Evolutionary conservation across 805 yeast species (phyloP).

Genomic region (Pichia thaimueangensis): DNA sequence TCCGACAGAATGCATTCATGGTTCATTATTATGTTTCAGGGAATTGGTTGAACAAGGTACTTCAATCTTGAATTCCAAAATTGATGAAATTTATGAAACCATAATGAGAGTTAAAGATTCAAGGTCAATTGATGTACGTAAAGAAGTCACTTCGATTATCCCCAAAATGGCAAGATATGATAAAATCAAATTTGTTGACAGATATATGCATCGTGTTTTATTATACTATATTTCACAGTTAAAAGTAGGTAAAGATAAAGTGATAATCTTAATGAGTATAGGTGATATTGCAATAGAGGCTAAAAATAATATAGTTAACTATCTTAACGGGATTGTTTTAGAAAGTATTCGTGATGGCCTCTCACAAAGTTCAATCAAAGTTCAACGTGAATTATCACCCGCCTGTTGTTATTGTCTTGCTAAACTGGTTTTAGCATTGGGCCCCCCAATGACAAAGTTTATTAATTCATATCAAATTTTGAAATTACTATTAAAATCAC

Average conservation of each 20-base stretch:
- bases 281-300: constrained; percentile 81
- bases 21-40: constrained; percentile 73
- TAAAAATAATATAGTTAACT: constrained; percentile 77
- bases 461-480: constrained; percentile 69
- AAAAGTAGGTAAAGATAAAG: constrained; percentile 64
- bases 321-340: constrained; percentile 81
- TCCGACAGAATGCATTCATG: constrained; percentile 73
- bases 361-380: constrained; percentile 48
- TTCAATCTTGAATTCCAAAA: constrained; percentile 60
- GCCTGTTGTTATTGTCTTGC: constrained; percentile 87
- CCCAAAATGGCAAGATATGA: constrained; percentile 80
- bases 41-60: constrained; percentile 73
- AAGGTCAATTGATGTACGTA: constrained; percentile 66
- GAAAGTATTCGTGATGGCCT: constrained; percentile 79
- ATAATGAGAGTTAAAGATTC: constrained; percentile 71
- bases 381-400: constrained; percentile 69
- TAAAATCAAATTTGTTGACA: constrained; percentile 66
- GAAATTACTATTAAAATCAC: constrained; percentile 73
- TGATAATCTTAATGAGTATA: constrained; percentile 69
- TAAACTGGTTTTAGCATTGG: constrained; percentile 80
- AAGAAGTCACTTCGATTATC: constrained; percentile 76
- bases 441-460: constrained; percentile 88
- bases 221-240: constrained; percentile 72
- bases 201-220: constrained; percentile 74
- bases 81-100: constrained; percentile 71